phyloP scores from a whole-genome alignment of 208 protist genomes.

The Trypanosoma grayi region DNA sequence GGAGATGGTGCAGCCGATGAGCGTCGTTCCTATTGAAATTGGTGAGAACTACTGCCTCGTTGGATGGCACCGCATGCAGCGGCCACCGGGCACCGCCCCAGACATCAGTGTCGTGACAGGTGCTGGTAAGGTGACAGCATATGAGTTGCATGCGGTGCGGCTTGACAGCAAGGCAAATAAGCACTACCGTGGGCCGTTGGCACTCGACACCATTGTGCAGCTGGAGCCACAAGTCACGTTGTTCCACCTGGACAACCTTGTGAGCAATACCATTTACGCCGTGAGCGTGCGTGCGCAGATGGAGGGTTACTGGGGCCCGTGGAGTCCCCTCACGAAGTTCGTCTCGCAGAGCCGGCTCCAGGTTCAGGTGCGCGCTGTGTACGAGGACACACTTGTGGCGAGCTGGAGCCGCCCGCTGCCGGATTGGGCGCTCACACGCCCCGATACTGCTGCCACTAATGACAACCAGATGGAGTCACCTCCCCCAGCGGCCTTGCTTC shows the following conservation, averaged over 20 bases:
- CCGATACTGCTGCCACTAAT: background rate
- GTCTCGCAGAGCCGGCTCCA: slow-evolving; percentile 77
- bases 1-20: slow-evolving; percentile 74
- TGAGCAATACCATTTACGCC: slow-evolving; percentile 84
- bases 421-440: slow-evolving; percentile 26
- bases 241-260: slow-evolving; percentile 63
- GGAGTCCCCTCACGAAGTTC: slow-evolving; percentile 77
- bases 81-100: slow-evolving; percentile 15
- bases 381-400: slow-evolving; percentile 63
- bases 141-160: slow-evolving; percentile 69
- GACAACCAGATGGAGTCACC: too few relatives aligned
- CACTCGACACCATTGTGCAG: slow-evolving; percentile 51
- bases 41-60: slow-evolving; percentile 89
- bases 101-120: slow-evolving; percentile 22
- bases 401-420: slow-evolving; percentile 75
- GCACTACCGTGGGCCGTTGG: slow-evolving; percentile 51
- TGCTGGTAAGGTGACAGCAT: slow-evolving; percentile 36
- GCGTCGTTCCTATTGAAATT: slow-evolving; percentile 78
- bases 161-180: slow-evolving; percentile 51
- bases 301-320: slow-evolving; percentile 82
- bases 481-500: too few relatives aligned
- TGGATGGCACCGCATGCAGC: slow-evolving; percentile 63
- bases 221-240: slow-evolving; percentile 43
- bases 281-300: slow-evolving; percentile 74
- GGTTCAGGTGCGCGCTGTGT: slow-evolving; percentile 69